Base-by-base conservation (phyloP, 495 filamentous ascomycete genomes). In the Hypomontagnella submonticulosa region DNA sequence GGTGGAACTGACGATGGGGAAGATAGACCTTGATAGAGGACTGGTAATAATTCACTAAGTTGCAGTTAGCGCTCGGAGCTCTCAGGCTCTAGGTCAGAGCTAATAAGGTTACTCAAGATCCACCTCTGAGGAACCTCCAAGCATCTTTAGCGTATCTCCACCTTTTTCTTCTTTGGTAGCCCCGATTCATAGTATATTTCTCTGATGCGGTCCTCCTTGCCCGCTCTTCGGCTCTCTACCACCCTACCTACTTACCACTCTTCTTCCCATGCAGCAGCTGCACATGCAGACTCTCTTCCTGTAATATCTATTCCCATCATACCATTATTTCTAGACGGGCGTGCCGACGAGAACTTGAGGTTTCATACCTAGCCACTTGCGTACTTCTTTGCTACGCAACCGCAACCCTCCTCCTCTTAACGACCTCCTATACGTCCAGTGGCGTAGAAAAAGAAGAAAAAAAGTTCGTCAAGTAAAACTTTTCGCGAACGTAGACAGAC, bases 181-280 rank as follows among this genome's bases (percentile, higher is more conserved):
- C 60, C 66, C 66, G 66, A 69, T 69, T 64, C 66, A 56, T 69
- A 15, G 48, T 69, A 69, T 64, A 69, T 61, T 69, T 69, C 27
- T 61, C 60, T 69, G 66, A 69, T 69, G 60, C 60, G n/a, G 41
- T 61, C 55, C 40, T 61, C 56, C 60, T 64, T 68, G 34, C 10
- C 37, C 54, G 20, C 48, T 30, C 34, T 33, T 15, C 44, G 19
- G n/a, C 32, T 27, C 23, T 57, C 57, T 61, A 9, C 51, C 63
- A 57, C 49, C 57, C 63, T 57, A 42, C 43, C 43, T 61, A 42
- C 43, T 36, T 61, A 47, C 59, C 7, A 36, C 63, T 36, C 37
- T 41, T 63, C 27, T 41, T 52, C 19, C 49, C 55, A 57, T 63
- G 66, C 54, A 63, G 36, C 15, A 27, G 13, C 23, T 64, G 49